Evolutionary conservation across 2,329 filamentous ascomycete species (phyloP), one percentile per base, ranked within the genome.

Genomic region (Talaromyces rugulosus): DNA sequence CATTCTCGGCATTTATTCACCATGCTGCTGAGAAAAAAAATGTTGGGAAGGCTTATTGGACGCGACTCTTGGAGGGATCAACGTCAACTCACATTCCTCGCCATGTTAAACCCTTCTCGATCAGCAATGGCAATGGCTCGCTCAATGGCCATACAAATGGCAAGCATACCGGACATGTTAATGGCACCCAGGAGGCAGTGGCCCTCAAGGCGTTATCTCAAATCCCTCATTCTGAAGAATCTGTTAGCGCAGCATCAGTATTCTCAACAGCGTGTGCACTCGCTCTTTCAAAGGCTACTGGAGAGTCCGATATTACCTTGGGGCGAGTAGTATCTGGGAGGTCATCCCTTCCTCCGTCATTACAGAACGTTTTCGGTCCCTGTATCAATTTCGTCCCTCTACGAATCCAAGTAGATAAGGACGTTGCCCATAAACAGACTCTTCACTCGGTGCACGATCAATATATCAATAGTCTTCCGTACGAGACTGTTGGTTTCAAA

Each of bases 401-500:
- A 11, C 44, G 44, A 12, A 18, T 47, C 18, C 44, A 47, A 27
- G n/a, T 47, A 27, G 44, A 14, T 27, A 14, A 12, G 44, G 23
- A 47, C 44, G 5, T 9, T 27, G 23, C 44, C 27, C 18, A 47
- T 18, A 47, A 47, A 47, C 2, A 27, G 23, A 18, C 23, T 18
- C 44, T 47, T 4, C 11, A 47, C 23, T 8, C 6, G 18, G 44
- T 60, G 28, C 58, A 60, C 16, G 55, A 44, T 14, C 58, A 60
- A 16, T 50, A 55, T 14, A 50, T 60, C 12, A 30, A 56, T n/a
- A 53, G 55, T 50, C 47, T 44, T 9, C 9, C 28, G 8, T 50
- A 60, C 18, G 58, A 60, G 33, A 42, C 58, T 47, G 58, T 42
- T 2, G 58, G 58, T 8, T 55, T 60, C 51, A 42, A 14, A 8